Evolutionary conservation across 805 yeast species (phyloP).

Genomic region (Metahyphopichia silvanorum): DNA sequence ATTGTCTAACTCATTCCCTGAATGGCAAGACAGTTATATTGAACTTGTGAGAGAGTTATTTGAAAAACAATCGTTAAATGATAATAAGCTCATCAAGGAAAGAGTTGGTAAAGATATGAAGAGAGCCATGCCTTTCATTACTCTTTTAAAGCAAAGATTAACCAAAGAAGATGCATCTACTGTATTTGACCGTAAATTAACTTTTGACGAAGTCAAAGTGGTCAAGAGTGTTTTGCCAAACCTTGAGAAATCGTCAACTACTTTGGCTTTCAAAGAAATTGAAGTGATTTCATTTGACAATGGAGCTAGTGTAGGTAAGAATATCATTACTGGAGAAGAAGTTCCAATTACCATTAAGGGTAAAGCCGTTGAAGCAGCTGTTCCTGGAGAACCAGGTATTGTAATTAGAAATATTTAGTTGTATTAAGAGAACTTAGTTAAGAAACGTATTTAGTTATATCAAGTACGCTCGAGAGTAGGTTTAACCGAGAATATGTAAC

Average conservation of each 20-base stretch:
- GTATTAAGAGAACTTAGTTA: neutral
- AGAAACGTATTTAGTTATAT: too few relatives aligned
- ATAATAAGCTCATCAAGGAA: constrained; percentile 60
- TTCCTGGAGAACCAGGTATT: constrained; percentile 94
- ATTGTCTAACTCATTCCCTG: constrained; percentile 76
- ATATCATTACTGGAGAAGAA: constrained; percentile 65
- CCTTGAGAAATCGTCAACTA: constrained; percentile 63
- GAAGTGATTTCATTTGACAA: constrained; percentile 60
- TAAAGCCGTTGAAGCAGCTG: constrained; percentile 76
- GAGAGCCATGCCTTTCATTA: constrained; percentile 97
- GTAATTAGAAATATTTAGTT: constrained; percentile 58
- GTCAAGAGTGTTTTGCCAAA: constrained; percentile 54
- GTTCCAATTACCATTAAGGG: constrained; percentile 62
- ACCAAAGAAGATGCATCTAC: constrained; percentile 63
- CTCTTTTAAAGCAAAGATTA: constrained; percentile 79
- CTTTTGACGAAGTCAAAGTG: constrained; percentile 72
- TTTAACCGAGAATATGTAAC: too few relatives aligned
- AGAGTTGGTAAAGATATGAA: constrained; percentile 86
- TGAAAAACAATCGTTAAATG: constrained; percentile 59
- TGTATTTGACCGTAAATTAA: constrained; percentile 86
- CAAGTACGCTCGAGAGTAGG: too few relatives aligned
- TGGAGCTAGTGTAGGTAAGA: constrained; percentile 61
- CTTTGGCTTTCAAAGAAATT: constrained; percentile 48
- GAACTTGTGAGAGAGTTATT: constrained; percentile 74
- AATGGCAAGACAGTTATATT: constrained; percentile 59